Percentiles rank a stretch among this genome's conserved stretches.
Conservation (phyloP, 345 rosid species). For the Gynandropsis gynandra region DNA sequence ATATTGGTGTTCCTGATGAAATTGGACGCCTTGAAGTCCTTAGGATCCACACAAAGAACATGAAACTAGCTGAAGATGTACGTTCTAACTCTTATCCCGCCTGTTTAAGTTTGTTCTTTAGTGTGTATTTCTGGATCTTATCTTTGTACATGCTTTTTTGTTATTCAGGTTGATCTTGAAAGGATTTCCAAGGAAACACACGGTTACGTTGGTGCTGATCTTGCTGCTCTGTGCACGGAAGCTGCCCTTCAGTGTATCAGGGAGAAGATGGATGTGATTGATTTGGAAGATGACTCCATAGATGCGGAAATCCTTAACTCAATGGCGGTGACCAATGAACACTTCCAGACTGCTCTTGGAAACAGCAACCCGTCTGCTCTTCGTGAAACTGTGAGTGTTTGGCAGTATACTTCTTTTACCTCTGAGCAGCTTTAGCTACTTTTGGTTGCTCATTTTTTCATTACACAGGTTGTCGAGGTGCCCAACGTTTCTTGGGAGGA, state of each 20-base stretch:
- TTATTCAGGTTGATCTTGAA: conserved; percentile 76
- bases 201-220: conserved; percentile 98
- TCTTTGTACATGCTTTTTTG: conserved; percentile 8
- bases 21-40: conserved; percentile 99
- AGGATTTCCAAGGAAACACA: conserved; percentile 85
- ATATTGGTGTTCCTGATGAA: conserved; percentile 95
- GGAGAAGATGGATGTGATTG: conserved; percentile 97
- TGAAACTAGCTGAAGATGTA: conserved; percentile 96
- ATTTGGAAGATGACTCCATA: conserved; percentile 89
- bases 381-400: conserved; percentile 68
- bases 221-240: conserved; percentile 94
- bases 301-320: conserved; percentile 92
- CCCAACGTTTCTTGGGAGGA: conserved; percentile 89
- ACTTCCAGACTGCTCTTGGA: conserved; percentile 85
- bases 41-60: conserved; percentile 93
- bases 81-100: conserved; percentile 8
- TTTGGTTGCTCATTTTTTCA: conserved; percentile 6
- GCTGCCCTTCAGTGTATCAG: conserved; percentile 98
- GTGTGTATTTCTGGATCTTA: background rate
- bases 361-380: conserved; percentile 83
- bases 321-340: conserved; percentile 90
- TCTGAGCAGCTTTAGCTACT: background rate
- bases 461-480: conserved; percentile 84
- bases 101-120: background rate
- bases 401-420: conserved; percentile 1